Evolutionary conservation across 2,329 filamentous ascomycete species (phyloP).

Genomic region (Fusarium devonianum): DNA sequence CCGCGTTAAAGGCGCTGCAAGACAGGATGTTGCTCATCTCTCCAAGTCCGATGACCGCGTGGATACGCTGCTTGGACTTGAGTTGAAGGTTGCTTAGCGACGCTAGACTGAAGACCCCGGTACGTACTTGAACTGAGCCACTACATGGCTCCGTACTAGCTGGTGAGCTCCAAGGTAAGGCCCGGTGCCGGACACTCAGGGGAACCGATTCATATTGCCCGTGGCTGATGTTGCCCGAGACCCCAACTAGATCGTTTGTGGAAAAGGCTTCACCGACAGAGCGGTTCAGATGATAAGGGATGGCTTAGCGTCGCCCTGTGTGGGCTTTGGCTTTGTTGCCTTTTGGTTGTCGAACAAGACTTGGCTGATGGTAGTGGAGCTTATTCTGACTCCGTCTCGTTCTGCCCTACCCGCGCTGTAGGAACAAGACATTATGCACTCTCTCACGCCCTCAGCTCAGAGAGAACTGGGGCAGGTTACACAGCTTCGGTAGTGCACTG

Average conservation of each 20-base stretch:
- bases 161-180: too few species aligned
- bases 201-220: too few species aligned
- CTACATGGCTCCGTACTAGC: too few species aligned
- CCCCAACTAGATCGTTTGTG: not conserved
- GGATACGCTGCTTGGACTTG: conserved; percentile 2
- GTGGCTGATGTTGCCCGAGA: too few species aligned
- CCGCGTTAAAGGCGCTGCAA: not conserved
- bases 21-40: not conserved
- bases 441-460: too few species aligned
- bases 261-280: conserved; percentile 8
- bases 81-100: not conserved
- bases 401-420: too few species aligned
- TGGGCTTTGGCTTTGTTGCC: not conserved
- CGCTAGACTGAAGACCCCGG: too few species aligned
- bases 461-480: not conserved
- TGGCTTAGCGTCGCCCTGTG: not conserved
- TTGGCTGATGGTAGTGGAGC: conserved; percentile 1
- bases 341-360: not conserved
- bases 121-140: too few species aligned
- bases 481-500: not conserved
- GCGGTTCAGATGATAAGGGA: not conserved
- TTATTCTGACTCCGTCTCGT: too few species aligned
- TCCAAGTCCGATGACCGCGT: not conserved
- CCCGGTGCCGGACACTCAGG: too few species aligned
- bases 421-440: too few species aligned